phyloP scores from a whole-genome alignment of 495 filamentous ascomycete species.

The Evansstolkia leycettana region DNA sequence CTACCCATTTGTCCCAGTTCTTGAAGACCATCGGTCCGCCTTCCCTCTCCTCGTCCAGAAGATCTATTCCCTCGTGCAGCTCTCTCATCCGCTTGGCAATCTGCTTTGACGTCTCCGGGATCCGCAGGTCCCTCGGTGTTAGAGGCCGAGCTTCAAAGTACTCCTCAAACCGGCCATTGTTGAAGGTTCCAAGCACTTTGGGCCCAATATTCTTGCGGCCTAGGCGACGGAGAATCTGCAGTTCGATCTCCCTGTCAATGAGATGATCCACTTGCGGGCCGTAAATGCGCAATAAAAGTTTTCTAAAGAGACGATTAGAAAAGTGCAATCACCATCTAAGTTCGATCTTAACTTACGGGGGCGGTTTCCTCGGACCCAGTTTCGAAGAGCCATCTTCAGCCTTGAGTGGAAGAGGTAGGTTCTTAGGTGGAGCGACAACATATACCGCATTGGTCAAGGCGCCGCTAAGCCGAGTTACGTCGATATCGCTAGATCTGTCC shows the following conservation, averaged over 20 bases:
- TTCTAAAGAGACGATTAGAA: conserved; percentile 32
- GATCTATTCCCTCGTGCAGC: conserved; percentile 83
- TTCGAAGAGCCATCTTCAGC: conserved; percentile 23
- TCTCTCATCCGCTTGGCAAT: conserved; percentile 99
- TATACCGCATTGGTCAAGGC: conserved; percentile 95
- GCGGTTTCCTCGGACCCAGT: conserved; percentile 34
- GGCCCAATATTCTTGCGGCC: conserved; percentile 89
- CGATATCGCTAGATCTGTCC: conserved; percentile 57
- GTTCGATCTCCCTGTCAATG: conserved; percentile 84
- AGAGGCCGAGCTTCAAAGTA: conserved; percentile 75
- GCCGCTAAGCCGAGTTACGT: conserved; percentile 77
- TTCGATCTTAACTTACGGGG: conserved; percentile 37
- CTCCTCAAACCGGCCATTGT: conserved; percentile 94
- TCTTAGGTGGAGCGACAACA: conserved; percentile 70
- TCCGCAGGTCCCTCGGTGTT: conserved; percentile 61
- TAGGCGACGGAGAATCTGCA: conserved; percentile 75
- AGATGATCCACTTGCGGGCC: conserved; percentile 92
- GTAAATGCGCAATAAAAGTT: conserved; percentile 85
- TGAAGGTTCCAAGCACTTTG: conserved; percentile 83
- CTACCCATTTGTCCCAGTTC: conserved; percentile 94
- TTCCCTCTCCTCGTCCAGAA: conserved; percentile 64
- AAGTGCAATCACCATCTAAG: neutral
- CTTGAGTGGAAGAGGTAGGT: conserved; percentile 33
- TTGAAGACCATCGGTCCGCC: conserved; percentile 72
- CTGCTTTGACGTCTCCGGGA: conserved; percentile 72